A percentile compares a stretch with the other conserved stretches of the same genome.
Evolutionary conservation across 208 protist species (phyloP).

Genomic region (Trypanosoma theileri): DNA sequence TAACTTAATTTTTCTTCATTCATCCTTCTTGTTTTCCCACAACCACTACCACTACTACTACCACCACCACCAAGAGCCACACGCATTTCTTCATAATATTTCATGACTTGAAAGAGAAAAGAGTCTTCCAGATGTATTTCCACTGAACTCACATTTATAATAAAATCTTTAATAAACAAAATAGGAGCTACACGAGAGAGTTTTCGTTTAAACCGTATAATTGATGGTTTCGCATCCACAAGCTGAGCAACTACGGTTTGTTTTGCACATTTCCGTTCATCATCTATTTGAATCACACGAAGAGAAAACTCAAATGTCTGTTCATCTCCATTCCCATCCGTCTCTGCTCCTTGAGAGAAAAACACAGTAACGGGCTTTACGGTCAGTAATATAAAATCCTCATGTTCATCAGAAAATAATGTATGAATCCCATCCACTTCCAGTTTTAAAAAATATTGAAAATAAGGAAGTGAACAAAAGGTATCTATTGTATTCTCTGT

Average conservation of each 20-base stretch:
- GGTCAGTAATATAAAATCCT: conserved; percentile 46
- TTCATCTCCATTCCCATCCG: conserved; percentile 32
- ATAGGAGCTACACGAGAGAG: conserved; percentile 64
- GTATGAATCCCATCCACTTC: conserved; percentile 54
- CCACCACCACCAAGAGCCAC: not conserved
- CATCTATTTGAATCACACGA: conserved; percentile 61
- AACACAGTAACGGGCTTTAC: conserved; percentile 43
- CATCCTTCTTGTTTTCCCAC: not conserved
- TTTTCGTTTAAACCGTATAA: conserved; percentile 44
- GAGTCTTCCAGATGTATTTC: conserved; percentile 77
- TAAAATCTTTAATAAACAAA: conserved; percentile 45
- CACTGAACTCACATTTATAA: conserved; percentile 37
- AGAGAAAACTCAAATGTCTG: conserved; percentile 53
- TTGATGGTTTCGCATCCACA: conserved; percentile 31
- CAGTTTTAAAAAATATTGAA: conserved; percentile 58
- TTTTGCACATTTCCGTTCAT: conserved; percentile 61
- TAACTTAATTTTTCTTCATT: not conserved
- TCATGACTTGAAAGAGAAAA: conserved; percentile 56
- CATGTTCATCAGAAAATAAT: conserved; percentile 31
- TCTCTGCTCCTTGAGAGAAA: conserved; percentile 44
- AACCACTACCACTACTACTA: not conserved
- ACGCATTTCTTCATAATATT: conserved; percentile 39
- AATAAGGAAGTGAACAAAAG: conserved; percentile 56
- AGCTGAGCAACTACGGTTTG: conserved; percentile 60
- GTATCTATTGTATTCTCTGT: conserved; percentile 62